A percentile compares a stretch with the other conserved stretches of the same genome.
Conservation (phyloP, 2,329 filamentous ascomycete genomes). For the Aspergillus aculeatus region DNA sequence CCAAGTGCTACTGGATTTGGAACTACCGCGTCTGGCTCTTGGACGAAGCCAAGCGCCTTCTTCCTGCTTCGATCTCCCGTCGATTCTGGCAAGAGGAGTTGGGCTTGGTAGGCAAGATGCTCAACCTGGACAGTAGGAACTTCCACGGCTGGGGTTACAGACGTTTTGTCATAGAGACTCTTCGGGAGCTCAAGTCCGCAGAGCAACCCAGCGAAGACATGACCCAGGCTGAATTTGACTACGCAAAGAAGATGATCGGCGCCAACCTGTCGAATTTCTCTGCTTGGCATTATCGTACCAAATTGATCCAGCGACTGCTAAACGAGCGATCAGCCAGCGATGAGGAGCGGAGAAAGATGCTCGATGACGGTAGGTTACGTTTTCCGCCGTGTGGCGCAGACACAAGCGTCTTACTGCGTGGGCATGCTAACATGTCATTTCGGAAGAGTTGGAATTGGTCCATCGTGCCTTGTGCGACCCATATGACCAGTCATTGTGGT, state of each 20-base stretch:
- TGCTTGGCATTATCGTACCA: constrained; percentile 89
- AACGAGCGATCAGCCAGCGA: constrained; percentile 66
- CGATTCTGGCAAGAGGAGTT: constrained; percentile 83
- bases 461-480: constrained; percentile 81
- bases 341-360: constrained; percentile 62
- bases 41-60: constrained; percentile 64
- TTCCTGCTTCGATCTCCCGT: constrained; percentile 58
- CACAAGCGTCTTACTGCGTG: background rate
- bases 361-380: constrained; percentile 62
- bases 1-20: constrained; percentile 99
- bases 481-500: constrained; percentile 95
- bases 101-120: constrained; percentile 80
- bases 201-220: constrained; percentile 56
- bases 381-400: background rate
- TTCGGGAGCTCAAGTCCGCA: constrained; percentile 59
- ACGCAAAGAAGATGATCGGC: constrained; percentile 85
- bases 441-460: constrained; percentile 69
- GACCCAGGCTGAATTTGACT: constrained; percentile 78
- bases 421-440: constrained; percentile 5
- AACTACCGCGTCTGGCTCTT: constrained; percentile 89
- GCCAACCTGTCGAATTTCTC: constrained; percentile 92
- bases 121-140: constrained; percentile 80
- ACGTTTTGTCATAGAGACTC: constrained; percentile 69
- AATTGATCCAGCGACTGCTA: constrained; percentile 74
- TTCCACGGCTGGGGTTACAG: constrained; percentile 97